Evolutionary conservation across 306 rosid genomes (phyloP).

Genomic region (Lathyrus tuberosus): DNA sequence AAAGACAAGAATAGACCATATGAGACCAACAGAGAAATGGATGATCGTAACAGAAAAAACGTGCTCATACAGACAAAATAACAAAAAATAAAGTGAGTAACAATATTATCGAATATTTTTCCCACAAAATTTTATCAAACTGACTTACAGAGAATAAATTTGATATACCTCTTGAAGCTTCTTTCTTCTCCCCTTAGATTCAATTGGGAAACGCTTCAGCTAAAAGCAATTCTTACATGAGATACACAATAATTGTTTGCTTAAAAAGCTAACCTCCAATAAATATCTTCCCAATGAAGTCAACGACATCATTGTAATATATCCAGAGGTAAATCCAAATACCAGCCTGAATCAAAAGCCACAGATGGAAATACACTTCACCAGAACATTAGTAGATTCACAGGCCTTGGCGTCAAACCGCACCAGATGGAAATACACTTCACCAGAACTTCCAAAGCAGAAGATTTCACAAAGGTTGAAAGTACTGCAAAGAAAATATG

Average conservation of each 20-base stretch:
- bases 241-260: constrained; percentile 27
- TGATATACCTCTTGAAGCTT: constrained; percentile 82
- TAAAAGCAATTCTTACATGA: constrained; percentile 24
- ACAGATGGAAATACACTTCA: too few relatives aligned
- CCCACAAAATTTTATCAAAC: constrained; percentile 10
- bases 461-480: too few relatives aligned
- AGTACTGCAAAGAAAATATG: too few relatives aligned
- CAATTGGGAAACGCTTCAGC: constrained; percentile 90
- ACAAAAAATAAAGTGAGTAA: neutral
- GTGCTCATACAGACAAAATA: neutral
- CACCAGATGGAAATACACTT: too few relatives aligned
- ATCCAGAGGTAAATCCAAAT: constrained; percentile 91
- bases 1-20: neutral
- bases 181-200: constrained; percentile 93
- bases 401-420: too few relatives aligned
- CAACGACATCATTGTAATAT: constrained; percentile 57
- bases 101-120: constrained; percentile 10
- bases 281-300: constrained; percentile 74
- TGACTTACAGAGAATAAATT: constrained; percentile 31
- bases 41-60: constrained; percentile 6
- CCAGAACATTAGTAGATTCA: too few relatives aligned
- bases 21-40: neutral
- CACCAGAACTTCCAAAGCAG: too few relatives aligned
- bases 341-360: constrained; percentile 62
- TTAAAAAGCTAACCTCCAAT: constrained; percentile 76